Evolutionary conservation across 352 stramenopile genomes (phyloP), one percentile per base, ranked within the genome.

Genomic region (Thraustotheca clavata): DNA sequence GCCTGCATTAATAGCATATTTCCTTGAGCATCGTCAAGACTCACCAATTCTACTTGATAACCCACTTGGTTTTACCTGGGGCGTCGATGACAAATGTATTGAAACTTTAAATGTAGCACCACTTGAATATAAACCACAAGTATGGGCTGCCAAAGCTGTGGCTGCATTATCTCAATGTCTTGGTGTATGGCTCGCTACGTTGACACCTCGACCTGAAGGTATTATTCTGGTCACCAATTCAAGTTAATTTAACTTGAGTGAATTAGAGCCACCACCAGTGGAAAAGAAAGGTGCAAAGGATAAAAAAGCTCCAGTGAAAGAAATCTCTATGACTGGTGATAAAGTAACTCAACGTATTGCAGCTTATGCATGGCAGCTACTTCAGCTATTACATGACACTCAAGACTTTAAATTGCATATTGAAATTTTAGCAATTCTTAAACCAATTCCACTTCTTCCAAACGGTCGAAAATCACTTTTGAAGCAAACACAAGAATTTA

Each of bases 381-480:
- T 63, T 0, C 35, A 63, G 9, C 32, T 63, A 27, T 29, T 63
- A 0, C 7, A 8, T n/a, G 26, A 16, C 1, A 22, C 54, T 12
- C 4, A 6, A 24, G 55, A 63, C 55, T 63, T 63, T 16, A 41
- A 63, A 38, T 12, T 63, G 55, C 55, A 63, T 33, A 24, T 33
- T 16, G 38, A 47, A 22, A 33, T 54, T 31, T 46, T 65, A 20
- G 14, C 18, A 18, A 65, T 65, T 27, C 20, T 54, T n/a, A 22
- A 43, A 18, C 26, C 57, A 27, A 11, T 54, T 3, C 57, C 35
- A 26, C 32, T 18, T 11, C 27, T 65, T 27, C 55, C 55, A 18
- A 54, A 54, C 55, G 55, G 55, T 2, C 55, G 55, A 18, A 63
- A 63, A 41, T 22, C 55, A 16, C 55, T 63, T 14, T 41, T 63